Evolutionary conservation across 306 rosid genomes (phyloP).

Genomic region (Astragalus glycyphyllos): DNA sequence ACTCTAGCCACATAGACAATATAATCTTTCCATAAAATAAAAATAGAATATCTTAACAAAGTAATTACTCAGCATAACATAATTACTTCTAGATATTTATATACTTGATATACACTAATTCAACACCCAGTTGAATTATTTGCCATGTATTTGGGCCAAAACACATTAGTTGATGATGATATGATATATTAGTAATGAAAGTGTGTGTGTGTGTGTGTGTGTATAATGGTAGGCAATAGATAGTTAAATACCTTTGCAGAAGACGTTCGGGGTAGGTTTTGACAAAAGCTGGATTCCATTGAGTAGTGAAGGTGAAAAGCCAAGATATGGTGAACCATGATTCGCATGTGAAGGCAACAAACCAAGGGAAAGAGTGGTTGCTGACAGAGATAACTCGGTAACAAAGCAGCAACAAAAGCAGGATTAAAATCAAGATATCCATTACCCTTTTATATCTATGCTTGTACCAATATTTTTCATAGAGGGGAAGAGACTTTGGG

Average conservation of each 20-base stretch:
- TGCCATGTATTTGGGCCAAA: no score
- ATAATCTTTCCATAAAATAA: no score
- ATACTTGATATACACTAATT: no score
- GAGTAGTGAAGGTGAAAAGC: slow-evolving; percentile 43
- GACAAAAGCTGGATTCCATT: slow-evolving; percentile 52
- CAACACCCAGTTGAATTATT: no score
- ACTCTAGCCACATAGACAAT: no score
- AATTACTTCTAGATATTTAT: no score
- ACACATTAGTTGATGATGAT: no score
- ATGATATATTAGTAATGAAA: no score
- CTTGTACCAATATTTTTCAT: slow-evolving; percentile 45
- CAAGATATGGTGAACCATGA: slow-evolving; percentile 57
- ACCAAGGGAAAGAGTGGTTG: slow-evolving; percentile 55
- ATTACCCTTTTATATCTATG: slow-evolving; percentile 31
- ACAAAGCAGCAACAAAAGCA: slow-evolving; percentile 47
- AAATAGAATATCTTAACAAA: no score
- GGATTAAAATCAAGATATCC: slow-evolving; percentile 45
- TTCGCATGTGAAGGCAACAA: slow-evolving; percentile 62
- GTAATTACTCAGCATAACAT: no score
- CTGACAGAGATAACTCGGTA: slow-evolving; percentile 48
- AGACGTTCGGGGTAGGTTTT: slow-evolving; percentile 62
- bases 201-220: no score
- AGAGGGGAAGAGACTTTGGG: slow-evolving; percentile 37
- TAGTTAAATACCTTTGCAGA: slow-evolving; percentile 44
- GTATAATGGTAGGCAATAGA: neutral